Evolutionary conservation across 108 stramenopile genomes (phyloP).

Genomic region (Cyclotella choctawhatcheeana): DNA sequence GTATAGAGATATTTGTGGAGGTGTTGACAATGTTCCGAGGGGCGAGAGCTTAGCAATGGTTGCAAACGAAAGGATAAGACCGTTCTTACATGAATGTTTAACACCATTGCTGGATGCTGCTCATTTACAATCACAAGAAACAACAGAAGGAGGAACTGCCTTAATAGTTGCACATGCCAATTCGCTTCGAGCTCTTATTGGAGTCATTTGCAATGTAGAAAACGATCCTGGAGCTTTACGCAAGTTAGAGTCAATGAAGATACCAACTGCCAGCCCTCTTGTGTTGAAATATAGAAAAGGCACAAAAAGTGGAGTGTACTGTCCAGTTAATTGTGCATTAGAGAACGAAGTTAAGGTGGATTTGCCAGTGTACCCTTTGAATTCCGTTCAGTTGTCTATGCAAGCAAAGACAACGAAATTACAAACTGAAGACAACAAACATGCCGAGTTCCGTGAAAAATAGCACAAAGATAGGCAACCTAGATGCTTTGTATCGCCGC

Average conservation of each 20-base stretch:
- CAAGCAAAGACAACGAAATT: no score
- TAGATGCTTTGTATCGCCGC: no score
- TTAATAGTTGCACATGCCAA: slow-evolving; percentile 71
- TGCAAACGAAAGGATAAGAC: slow-evolving; percentile 53
- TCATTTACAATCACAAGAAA: not conserved
- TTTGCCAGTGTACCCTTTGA: slow-evolving; percentile 30
- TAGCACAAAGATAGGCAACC: no score
- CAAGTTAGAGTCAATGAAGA: slow-evolving; percentile 54
- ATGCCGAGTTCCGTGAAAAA: no score
- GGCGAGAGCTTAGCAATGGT: slow-evolving; percentile 65
- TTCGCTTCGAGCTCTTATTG: slow-evolving; percentile 62
- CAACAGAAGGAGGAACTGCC: slow-evolving; percentile 47
- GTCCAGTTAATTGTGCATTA: slow-evolving; percentile 21
- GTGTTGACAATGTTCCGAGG: slow-evolving; percentile 51
- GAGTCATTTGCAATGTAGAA: slow-evolving; percentile 61
- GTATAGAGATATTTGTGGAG: slow-evolving; percentile 51
- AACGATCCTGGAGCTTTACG: slow-evolving; percentile 48
- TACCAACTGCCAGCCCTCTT: slow-evolving; percentile 60
- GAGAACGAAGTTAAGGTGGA: slow-evolving; percentile 2
- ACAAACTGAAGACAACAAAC: no score
- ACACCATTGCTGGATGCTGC: slow-evolving; percentile 49
- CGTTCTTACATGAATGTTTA: slow-evolving; percentile 55
- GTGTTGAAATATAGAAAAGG: slow-evolving; percentile 46
- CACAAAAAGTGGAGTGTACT: slow-evolving; percentile 5
- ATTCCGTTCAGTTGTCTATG: slow-evolving; percentile 13